Base-by-base conservation (phyloP, 2,329 filamentous ascomycete genomes). In the Xylaria multiplex region DNA sequence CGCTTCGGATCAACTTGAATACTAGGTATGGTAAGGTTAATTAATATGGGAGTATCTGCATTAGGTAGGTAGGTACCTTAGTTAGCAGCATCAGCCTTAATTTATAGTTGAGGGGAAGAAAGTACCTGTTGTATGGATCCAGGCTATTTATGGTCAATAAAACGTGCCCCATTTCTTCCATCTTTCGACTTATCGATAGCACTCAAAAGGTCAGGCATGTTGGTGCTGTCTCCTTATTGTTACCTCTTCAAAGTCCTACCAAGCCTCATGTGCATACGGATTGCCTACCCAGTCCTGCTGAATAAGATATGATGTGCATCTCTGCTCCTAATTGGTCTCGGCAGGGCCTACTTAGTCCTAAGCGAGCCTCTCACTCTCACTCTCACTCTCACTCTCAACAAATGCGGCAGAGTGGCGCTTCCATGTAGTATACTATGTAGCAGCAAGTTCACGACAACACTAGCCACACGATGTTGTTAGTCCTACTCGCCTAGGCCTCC, bases 401-500 rank as follows among this genome's bases (percentile, higher is more conserved):
- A 42, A 42, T 24, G 52, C 4, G 24, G 32, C n/a, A 59, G 27
- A 45, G 46, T 37, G 40, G 49, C 58, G 48, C n/a, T 54, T 27
- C 16, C 14, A 59, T 30, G 6, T 3, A 40, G 37, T 40, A 40
- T 11, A 5, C 4, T 40, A 40, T 11, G 37, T 40, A 40, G 37
- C 58, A 53, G 37, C 27, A 9, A 27, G 59, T 32, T 27, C 27
- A 43, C 42, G 14, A 58, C 53, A 45, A 45, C 59, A 63, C 55
- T 16, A 64, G 59, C 64, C 60, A 66, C 64, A 66, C 64, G 55
- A 64, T 64, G 48, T 30, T 55, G 30, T 35, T 56, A 19, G 59
- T 55, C 52, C 53, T 52, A 57, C 37, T 40, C 32, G 32, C 16
- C 49, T 22, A 65, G 54, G 43, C 50, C 30, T 32, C 54, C 42